Percentiles rank a stretch among this genome's conserved stretches.
phyloP scores from a whole-genome alignment of 192 early-diverging fungal species.

The Coemansia sp. region DNA sequence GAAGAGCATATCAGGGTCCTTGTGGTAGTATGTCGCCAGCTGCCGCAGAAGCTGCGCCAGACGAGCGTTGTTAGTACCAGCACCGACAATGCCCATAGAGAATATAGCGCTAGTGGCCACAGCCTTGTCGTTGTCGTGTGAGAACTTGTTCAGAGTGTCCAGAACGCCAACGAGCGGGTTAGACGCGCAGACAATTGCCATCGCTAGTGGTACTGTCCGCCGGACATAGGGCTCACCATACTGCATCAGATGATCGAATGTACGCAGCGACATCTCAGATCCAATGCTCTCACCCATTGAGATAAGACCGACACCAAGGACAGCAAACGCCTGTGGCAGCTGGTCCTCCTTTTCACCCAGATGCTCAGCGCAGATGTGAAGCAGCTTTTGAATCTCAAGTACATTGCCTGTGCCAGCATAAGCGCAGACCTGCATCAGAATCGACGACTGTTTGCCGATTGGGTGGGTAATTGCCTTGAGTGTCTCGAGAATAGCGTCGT shows the following conservation, averaged over 20 bases:
- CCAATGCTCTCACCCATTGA: constrained; percentile 98
- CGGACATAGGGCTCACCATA: constrained; percentile 97
- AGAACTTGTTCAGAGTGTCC: constrained; percentile 96
- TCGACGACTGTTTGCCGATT: constrained; percentile 81
- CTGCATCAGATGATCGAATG: constrained; percentile 98
- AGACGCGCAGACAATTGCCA: constrained; percentile 92
- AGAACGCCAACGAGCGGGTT: constrained; percentile 91
- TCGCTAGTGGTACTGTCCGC: constrained; percentile 89
- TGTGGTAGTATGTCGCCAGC: constrained; percentile 94
- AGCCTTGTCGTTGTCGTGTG: constrained; percentile 95
- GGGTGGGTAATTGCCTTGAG: constrained; percentile 94
- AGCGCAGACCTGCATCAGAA: constrained; percentile 85
- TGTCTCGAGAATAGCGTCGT: constrained; percentile 89
- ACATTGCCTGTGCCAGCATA: constrained; percentile 97
- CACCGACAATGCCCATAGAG: constrained; percentile 98
- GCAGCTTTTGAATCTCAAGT: constrained; percentile 93
- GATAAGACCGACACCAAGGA: constrained; percentile 92
- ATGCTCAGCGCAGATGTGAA: constrained; percentile 94
- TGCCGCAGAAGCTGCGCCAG: constrained; percentile 97
- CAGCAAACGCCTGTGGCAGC: constrained; percentile 90
- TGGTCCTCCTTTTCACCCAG: constrained; percentile 85
- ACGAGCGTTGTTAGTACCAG: constrained; percentile 98
- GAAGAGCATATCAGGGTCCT: constrained; percentile 71
- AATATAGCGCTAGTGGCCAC: constrained; percentile 96
- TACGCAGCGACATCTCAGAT: constrained; percentile 90